Base-by-base conservation (phyloP, 2,329 filamentous ascomycete genomes). In the Penicillium brasilianum region DNA sequence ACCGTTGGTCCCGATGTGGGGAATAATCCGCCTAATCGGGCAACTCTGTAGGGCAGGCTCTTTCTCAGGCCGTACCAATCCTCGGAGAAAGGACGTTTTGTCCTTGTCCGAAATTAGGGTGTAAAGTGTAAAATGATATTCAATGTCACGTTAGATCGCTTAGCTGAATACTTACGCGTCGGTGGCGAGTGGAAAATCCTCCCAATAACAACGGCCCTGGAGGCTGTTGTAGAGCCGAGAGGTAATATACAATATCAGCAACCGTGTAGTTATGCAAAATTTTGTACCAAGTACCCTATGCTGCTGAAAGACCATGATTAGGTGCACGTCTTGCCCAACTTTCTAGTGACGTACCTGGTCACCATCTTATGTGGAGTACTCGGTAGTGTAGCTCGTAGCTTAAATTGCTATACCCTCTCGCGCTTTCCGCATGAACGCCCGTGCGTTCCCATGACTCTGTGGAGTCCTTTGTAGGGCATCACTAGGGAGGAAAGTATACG, bases 321-420 rank as follows among this genome's bases (percentile, higher is more conserved):
- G 25, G 14, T n/a, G 6, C 28, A 4, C 14, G 30, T n/a, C 7
- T 30, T 11, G 44, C 16, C 25, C n/a, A n/a, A 46, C 9, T 16
- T 46, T n/a, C 43, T 28, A 16, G 43, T 28, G 43, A 46, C 13
- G 5, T 8, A 2, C 9, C 13, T 43, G 39, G 18, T 43, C 20
- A 43, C 39, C 39, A 43, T 43, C 39, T n/a, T 16, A 14, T 9
- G n/a, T 28, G 22, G 44, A 48, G 14, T 28, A n/a, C 16, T 48
- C 44, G 11, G 43, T 28, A 46, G 4, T n/a, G 28, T 49, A 49
- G 48, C 48, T 50, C 30, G 48, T 34, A 50, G 28, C 48, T 50
- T 50, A 50, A 50, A 50, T 50, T 28, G 48, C 28, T 16, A 50
- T 18, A 32, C 34, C 28, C n/a, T 34, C 28, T 50, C 4, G 46